phyloP scores from a whole-genome alignment of 345 rosid genomes.

The Clarkia xantiana region DNA sequence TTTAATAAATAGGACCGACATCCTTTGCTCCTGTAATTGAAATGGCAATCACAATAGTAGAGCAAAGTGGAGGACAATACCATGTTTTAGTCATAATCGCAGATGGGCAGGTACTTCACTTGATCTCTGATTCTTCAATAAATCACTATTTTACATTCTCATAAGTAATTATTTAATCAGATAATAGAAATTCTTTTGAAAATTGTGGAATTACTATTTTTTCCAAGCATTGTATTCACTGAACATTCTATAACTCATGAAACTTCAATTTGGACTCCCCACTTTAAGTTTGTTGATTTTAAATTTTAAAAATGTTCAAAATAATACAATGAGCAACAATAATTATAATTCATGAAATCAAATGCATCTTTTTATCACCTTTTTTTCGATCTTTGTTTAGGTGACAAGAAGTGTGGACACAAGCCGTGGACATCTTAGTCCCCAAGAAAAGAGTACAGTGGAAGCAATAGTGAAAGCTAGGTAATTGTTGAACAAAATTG shows the following conservation, averaged over 20 bases:
- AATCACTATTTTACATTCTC: not conserved
- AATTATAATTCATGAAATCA: no score
- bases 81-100: slow-evolving; percentile 41
- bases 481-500: slow-evolving; percentile 9
- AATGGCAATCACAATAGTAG: slow-evolving; percentile 36
- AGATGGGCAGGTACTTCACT: slow-evolving; percentile 33
- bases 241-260: no score
- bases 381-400: slow-evolving; percentile 15
- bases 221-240: no score
- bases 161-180: no score
- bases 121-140: not conserved
- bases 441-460: slow-evolving; percentile 31
- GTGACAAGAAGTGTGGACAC: slow-evolving; percentile 41
- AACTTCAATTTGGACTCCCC: no score
- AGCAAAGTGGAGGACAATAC: slow-evolving; percentile 36
- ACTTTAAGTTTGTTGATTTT: no score
- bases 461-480: slow-evolving; percentile 46
- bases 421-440: slow-evolving; percentile 23
- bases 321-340: no score
- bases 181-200: no score
- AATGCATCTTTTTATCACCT: no score
- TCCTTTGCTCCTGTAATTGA: slow-evolving; percentile 38
- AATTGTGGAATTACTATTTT: no score
- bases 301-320: no score
- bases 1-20: slow-evolving; percentile 23